Percentiles rank a stretch among this genome's conserved stretches.
These are phyloP conservation scores for Phytophthora pseudosyringae DNA, from an alignment of 352 stramenopile species.

Conservation along the genomic window DNA sequence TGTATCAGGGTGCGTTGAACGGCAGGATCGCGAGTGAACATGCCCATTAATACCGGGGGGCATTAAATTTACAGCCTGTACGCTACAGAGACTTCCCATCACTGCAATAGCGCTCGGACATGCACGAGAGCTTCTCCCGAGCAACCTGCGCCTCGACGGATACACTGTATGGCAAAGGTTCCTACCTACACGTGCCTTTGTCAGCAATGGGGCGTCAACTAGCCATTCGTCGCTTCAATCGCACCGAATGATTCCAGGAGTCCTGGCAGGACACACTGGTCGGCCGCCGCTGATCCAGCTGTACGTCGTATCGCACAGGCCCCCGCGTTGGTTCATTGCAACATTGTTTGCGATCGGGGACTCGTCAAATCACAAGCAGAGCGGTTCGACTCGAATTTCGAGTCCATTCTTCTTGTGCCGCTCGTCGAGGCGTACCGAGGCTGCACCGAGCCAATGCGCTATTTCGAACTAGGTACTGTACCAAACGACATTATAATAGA, in stretches of 20 bases:
- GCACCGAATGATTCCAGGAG: slow-evolving; percentile 11
- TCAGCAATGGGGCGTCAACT: slow-evolving; percentile 1
- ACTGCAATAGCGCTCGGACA: too few relatives aligned
- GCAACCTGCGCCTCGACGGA: too few relatives aligned
- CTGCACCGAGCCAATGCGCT: slow-evolving; percentile 13
- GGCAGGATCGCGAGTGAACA: too few relatives aligned
- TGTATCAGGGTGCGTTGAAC: too few relatives aligned
- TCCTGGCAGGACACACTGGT: slow-evolving; percentile 19
- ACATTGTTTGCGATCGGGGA: background rate
- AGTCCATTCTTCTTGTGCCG: background rate
- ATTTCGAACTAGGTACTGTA: too few relatives aligned
- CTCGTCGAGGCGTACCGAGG: slow-evolving; percentile 8
- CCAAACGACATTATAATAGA: slow-evolving; percentile 25
- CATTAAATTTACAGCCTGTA: too few relatives aligned
- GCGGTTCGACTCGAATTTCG: too few relatives aligned
- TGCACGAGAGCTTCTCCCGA: too few relatives aligned
- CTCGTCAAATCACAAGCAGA: background rate
- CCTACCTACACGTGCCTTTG: background rate
- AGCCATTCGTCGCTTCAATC: slow-evolving; percentile 2
- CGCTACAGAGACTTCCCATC: too few relatives aligned
- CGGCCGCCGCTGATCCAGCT: slow-evolving; percentile 13
- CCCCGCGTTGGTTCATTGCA: background rate
- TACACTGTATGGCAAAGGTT: too few relatives aligned
- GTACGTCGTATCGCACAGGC: slow-evolving; percentile 11
- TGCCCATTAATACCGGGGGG: too few relatives aligned